Evolutionary conservation across 176 grass and related monocot genomes (phyloP), one percentile per base, ranked within the genome.

Genomic region (Microstegium vimineum): DNA sequence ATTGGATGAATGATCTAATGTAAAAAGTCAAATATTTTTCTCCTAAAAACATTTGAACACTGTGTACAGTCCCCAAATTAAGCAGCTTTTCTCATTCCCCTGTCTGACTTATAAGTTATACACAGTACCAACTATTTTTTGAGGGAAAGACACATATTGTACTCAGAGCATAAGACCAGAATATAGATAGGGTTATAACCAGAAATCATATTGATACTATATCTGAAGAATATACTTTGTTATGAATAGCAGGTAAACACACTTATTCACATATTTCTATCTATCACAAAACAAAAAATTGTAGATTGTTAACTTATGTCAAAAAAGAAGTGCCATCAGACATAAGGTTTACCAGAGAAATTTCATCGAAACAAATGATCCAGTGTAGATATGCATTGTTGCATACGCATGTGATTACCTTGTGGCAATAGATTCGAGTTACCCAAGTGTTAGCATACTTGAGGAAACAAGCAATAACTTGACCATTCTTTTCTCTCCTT

Each of bases 391-490:
- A 35, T 45, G 20, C 3, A 20, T 46, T 34, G 38, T 63, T 49
- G 18, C 60, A 79, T 27, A 46, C n/a, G 73, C 37, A 82, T 17
- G 30, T 34, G n/a, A 68, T 83, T 98, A 98, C 96, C 91, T 94
- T 99, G 82, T 99, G 93, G 80, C 96, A 99, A 64, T 99, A 99
- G 73, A 99, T 99, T 80, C 89, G 76, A 54, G 91, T 90, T 64
- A 99, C 91, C 96, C 96, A 99, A 34, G 75, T 95, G 64, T 95
- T 99, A 2, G 79, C 81, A 90, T 89, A 92, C 78, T 83, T 91
- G 80, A 95, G 83, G 74, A 95, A 66, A 76, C 90, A 90, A n/a
- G 96, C 91, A 41, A 95, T 76, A 3, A 89, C 54, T 61, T 79
- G 83, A 81, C 93, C 96, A 87, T 99, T 95, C 74, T 95, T 99